Evolutionary conservation across 2,329 filamentous ascomycete species (phyloP).

Genomic region (Acrocalymma vagum): DNA sequence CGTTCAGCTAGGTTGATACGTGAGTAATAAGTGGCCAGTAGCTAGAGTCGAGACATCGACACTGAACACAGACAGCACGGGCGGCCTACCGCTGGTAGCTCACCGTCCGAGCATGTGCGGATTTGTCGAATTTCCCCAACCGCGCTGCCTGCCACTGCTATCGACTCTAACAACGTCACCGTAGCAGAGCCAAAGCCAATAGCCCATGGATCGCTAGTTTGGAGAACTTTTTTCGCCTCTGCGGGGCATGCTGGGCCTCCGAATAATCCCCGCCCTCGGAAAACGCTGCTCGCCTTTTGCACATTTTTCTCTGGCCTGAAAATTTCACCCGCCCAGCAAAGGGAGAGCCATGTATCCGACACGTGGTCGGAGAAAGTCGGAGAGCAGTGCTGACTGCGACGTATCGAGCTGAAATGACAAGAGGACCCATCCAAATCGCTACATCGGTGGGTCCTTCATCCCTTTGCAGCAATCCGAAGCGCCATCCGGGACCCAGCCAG

Average conservation of each 20-base stretch:
- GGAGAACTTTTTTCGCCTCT: conserved; percentile 31
- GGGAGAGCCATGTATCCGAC: conserved; percentile 14
- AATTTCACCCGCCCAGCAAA: conserved; percentile 29
- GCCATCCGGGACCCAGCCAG: conserved; percentile 10
- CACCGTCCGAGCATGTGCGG: neutral
- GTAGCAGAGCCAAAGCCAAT: too few relatives aligned
- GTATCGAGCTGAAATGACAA: conserved; percentile 16
- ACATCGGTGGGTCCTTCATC: conserved; percentile 27
- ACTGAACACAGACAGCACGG: too few relatives aligned
- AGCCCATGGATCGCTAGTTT: conserved; percentile 27
- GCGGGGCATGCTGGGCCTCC: conserved; percentile 24
- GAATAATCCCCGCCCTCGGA: conserved; percentile 13
- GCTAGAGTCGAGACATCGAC: too few relatives aligned
- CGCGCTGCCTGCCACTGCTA: conserved; percentile 24
- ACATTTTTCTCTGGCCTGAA: conserved; percentile 8
- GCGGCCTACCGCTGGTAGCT: too few relatives aligned
- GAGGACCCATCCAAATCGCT: conserved; percentile 21
- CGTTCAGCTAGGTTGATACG: too few relatives aligned
- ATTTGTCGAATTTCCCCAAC: conserved; percentile 26
- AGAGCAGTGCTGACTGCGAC: too few relatives aligned
- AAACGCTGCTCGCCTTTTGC: neutral
- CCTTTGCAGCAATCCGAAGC: conserved; percentile 23
- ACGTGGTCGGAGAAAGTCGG: conserved; percentile 37
- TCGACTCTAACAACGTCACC: too few relatives aligned
- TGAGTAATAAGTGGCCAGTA: too few relatives aligned